Conservation (phyloP, 257 asterid species). For the Dorcoceras hygrometricum region DNA sequence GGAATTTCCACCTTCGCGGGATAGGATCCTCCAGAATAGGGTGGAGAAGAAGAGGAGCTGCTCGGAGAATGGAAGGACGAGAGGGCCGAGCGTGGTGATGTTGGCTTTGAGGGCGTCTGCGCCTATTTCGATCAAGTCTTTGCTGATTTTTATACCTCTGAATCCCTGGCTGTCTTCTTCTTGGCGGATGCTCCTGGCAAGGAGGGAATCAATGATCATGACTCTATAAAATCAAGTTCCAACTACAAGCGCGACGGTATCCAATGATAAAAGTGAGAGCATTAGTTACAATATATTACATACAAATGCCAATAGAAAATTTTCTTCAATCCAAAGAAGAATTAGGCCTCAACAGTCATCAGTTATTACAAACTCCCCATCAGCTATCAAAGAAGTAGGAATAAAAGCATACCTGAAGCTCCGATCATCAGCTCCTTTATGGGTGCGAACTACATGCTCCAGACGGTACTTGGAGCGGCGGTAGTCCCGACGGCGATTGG, state of each 20-base stretch:
- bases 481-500: constrained; percentile 85
- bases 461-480: constrained; percentile 77
- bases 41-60: constrained; percentile 23
- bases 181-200: neutral
- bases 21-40: neutral
- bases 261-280: too few species aligned
- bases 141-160: constrained; percentile 17
- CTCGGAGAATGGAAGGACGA: constrained; percentile 18
- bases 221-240: neutral
- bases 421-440: constrained; percentile 91
- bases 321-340: too few species aligned
- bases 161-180: neutral
- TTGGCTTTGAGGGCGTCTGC: constrained; percentile 17
- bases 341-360: too few species aligned
- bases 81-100: constrained; percentile 19
- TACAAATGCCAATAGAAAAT: too few species aligned
- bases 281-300: too few species aligned
- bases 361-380: too few species aligned
- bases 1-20: neutral
- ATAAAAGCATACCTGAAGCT: constrained; percentile 58
- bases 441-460: constrained; percentile 88
- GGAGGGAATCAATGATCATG: neutral
- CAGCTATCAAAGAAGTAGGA: neutral
- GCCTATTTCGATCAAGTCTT: constrained; percentile 20
- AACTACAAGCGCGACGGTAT: neutral